These are phyloP conservation scores for Elaeis guineensis DNA, from an alignment of 176 grass and related monocot genomes.

Conservation along the genomic window DNA sequence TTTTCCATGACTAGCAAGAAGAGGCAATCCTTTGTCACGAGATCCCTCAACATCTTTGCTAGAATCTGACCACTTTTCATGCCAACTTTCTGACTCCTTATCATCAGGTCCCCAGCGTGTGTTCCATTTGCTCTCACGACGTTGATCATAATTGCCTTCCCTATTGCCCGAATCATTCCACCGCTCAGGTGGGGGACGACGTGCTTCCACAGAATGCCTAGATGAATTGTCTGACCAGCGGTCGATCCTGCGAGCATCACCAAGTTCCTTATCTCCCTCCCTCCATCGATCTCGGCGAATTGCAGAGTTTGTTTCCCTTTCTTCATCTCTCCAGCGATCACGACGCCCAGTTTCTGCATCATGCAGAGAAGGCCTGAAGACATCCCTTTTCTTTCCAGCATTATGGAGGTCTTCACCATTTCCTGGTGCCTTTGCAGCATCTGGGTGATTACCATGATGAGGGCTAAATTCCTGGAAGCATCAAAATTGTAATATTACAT, in stretches of 20 bases:
- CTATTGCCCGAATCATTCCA: conserved; percentile 61
- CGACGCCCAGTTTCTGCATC: conserved; percentile 51
- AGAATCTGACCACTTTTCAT: conserved; percentile 57
- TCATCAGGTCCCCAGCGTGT: conserved; percentile 71
- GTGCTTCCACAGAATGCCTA: conserved; percentile 50
- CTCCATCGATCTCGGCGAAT: conserved; percentile 61
- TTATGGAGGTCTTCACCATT: conserved; percentile 39
- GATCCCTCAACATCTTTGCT: conserved; percentile 52
- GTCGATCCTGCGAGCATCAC: conserved; percentile 48
- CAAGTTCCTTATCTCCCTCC: conserved; percentile 68
- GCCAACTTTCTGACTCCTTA: conserved; percentile 71
- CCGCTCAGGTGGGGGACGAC: conserved; percentile 41
- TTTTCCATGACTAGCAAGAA: conserved; percentile 34
- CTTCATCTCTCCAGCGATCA: conserved; percentile 94
- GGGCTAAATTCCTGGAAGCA: conserved; percentile 49
- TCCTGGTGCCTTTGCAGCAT: conserved; percentile 38
- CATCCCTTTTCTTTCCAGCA: conserved; percentile 43
- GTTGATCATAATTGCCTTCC: conserved; percentile 56
- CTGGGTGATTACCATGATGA: conserved; percentile 32
- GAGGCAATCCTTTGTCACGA: conserved; percentile 43
- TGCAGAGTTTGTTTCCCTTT: conserved; percentile 76
- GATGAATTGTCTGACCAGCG: conserved; percentile 55
- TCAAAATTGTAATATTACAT: conserved; percentile 7
- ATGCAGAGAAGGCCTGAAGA: conserved; percentile 63
- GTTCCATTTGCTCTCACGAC: conserved; percentile 82